These are phyloP conservation scores for Chlorella sp. DNA, from an alignment of 139 green algal species.

Conservation along the genomic window DNA sequence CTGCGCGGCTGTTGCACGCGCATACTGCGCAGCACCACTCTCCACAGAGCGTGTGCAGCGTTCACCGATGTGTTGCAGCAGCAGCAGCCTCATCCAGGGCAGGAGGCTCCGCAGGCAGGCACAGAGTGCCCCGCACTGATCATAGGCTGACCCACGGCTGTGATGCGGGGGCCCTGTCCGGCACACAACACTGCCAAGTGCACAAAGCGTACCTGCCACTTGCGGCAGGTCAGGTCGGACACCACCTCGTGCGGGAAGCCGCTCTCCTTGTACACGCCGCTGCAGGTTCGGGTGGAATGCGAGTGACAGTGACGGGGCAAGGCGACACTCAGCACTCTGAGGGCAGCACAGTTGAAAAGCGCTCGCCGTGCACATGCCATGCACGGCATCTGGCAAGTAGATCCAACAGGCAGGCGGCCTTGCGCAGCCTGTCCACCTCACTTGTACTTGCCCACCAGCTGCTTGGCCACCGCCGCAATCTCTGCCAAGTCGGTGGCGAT, in stretches of 20 bases:
- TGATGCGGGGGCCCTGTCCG: too few species aligned
- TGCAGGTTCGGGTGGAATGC: neutral
- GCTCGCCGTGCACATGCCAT: neutral
- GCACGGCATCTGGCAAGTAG: neutral
- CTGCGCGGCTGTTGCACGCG: too few species aligned
- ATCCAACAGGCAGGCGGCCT: neutral
- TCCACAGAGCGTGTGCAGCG: too few species aligned
- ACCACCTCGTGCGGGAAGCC: conserved; percentile 26
- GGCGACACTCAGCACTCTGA: too few species aligned
- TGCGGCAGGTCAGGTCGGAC: conserved; percentile 47
- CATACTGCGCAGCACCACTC: too few species aligned
- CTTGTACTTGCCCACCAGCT: conserved; percentile 72
- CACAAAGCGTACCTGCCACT: conserved; percentile 56
- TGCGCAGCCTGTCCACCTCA: neutral
- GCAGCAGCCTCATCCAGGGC: too few species aligned
- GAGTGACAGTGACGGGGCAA: neutral
- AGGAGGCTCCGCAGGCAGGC: too few species aligned
- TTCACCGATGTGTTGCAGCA: too few species aligned
- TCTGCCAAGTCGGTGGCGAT: conserved; percentile 70
- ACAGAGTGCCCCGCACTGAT: too few species aligned
- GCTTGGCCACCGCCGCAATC: conserved; percentile 56
- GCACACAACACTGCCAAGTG: too few species aligned
- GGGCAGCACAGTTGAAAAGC: too few species aligned
- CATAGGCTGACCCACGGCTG: too few species aligned
- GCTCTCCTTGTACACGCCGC: conserved; percentile 3